These are phyloP conservation scores for Ceratobasidium sp. DNA, from an alignment of 1,284 basidiomycete species.

Conservation along the genomic window DNA sequence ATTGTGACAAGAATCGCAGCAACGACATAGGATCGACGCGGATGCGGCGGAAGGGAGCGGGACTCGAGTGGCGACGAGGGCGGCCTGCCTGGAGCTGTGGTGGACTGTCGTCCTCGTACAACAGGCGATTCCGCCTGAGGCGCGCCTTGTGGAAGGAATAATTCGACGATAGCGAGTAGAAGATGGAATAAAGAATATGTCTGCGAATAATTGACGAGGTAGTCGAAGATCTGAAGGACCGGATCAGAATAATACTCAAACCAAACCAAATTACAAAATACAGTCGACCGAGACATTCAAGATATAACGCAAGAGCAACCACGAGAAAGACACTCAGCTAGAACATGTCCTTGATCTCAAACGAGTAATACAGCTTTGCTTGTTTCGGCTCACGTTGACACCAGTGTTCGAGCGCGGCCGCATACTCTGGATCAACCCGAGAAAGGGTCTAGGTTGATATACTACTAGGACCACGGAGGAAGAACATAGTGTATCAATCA, in stretches of 20 bases:
- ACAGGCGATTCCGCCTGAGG: background rate
- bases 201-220: background rate
- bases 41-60: background rate
- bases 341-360: slow-evolving; percentile 96
- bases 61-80: background rate
- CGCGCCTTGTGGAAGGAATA: background rate
- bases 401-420: slow-evolving; percentile 80
- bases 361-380: slow-evolving; percentile 82
- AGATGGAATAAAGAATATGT: background rate
- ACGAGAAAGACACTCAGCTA: slow-evolving; percentile 45
- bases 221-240: background rate
- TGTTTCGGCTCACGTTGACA: slow-evolving; percentile 83
- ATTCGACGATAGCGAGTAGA: background rate
- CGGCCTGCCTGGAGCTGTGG: background rate
- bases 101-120: background rate
- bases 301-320: background rate
- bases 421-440: slow-evolving; percentile 81
- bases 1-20: background rate
- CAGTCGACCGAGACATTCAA: slow-evolving; percentile 4
- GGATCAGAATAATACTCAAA: slow-evolving; percentile 27
- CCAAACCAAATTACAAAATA: slow-evolving; percentile 21
- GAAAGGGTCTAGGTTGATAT: slow-evolving; percentile 64
- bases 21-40: background rate
- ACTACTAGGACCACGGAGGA: slow-evolving; percentile 19
- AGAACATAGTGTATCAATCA: no score